These are phyloP conservation scores for Flaveria sonorensis DNA, from an alignment of 129 eudicot species.

Conservation along the genomic window DNA sequence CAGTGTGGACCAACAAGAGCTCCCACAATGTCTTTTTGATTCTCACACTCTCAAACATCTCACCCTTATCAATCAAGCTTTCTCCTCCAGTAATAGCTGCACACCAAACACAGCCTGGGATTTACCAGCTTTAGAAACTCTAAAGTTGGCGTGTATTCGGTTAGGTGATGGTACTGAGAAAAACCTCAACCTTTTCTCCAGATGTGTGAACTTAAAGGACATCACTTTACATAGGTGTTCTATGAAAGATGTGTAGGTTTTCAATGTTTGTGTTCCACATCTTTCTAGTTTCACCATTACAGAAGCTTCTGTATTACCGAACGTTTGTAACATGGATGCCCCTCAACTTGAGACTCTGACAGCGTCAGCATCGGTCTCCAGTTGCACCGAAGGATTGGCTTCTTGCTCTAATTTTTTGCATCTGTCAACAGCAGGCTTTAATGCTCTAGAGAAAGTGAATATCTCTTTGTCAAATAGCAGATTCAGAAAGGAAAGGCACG, in stretches of 20 bases:
- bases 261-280: background rate
- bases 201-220: slow-evolving; percentile 30
- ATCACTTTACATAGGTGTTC: background rate
- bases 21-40: slow-evolving; percentile 1
- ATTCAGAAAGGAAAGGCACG: background rate
- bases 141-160: background rate
- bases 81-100: background rate
- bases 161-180: background rate
- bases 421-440: background rate
- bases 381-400: too few species aligned
- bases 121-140: slow-evolving; percentile 25
- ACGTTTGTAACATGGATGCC: background rate
- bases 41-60: slow-evolving; percentile 18
- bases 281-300: slow-evolving; percentile 19
- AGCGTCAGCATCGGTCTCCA: background rate
- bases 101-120: slow-evolving; percentile 11
- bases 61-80: background rate
- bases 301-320: background rate
- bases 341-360: slow-evolving; percentile 25
- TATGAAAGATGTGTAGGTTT: background rate
- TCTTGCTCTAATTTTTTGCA: background rate
- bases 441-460: slow-evolving; percentile 27
- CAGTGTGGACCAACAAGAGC: too few species aligned
- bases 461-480: background rate
- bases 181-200: slow-evolving; percentile 12